Evolutionary conservation across 345 rosid genomes (phyloP), one percentile per base, ranked within the genome.

Genomic region (Pistacia vera): DNA sequence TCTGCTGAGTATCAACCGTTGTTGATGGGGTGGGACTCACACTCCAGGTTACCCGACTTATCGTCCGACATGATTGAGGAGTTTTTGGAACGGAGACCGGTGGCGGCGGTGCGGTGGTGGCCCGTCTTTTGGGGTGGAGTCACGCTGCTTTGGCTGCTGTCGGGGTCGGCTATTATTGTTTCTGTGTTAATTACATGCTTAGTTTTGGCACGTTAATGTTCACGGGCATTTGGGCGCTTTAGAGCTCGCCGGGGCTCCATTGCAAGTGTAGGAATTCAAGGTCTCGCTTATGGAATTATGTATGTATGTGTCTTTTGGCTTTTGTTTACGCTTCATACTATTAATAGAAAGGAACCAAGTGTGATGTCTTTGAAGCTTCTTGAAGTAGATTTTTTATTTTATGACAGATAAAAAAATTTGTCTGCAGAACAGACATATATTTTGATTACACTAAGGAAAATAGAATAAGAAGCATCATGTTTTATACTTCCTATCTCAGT

Each of bases 271-370:
- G 98, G 97, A 20, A 91, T 93, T 69, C 98, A 93, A 75, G 98
- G 98, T 25, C 97, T 95, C 68, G 96, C 98, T 76, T 95, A 95
- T 73, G 98, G 98, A 18, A 87, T 95, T 35, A 95, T 95, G 98
- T 22, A 22, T 22, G 22, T 22, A 22, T 22, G 22, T 22, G 22
- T 22, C 22, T 22, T 22, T 22, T 22, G 22, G 22, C 22, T 22
- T 22, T 74, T 51, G 0, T 30, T 18, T 11, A 20, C 33, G 13
- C 13, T 8, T 41, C 46, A 41, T 6, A 18, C 61, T 22, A 60
- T 8, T 41, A 41, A 41, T 41, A 41, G 46, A 41, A 41, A 41
- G 46, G 8, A 41, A 41, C 8, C 7, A 38, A 3, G 17, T 52
- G 17, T 52, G 17, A 38, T 38, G 41, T 41, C 8, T 41, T 41